phyloP scores from a whole-genome alignment of 1,284 basidiomycete genomes.

The Fomitopsis betulina region DNA sequence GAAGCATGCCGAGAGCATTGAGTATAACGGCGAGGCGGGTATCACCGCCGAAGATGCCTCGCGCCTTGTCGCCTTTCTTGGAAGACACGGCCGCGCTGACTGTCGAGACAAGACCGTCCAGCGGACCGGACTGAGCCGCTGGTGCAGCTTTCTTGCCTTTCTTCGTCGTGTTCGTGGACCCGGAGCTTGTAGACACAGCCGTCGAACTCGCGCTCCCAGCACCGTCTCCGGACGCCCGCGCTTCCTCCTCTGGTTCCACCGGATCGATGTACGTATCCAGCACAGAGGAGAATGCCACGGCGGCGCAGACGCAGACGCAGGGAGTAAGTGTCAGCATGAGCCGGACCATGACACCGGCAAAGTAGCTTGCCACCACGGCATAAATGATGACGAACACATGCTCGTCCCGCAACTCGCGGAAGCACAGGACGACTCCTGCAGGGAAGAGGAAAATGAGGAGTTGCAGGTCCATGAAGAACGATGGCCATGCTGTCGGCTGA shows the following conservation, averaged over 20 bases:
- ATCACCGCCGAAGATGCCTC: slow-evolving; percentile 84
- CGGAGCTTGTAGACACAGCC: slow-evolving; percentile 22
- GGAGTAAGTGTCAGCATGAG: slow-evolving; percentile 92
- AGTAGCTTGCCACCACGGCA: slow-evolving; percentile 93
- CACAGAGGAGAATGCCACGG: slow-evolving; percentile 86
- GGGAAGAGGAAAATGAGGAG: slow-evolving; percentile 98
- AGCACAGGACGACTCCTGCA: slow-evolving; percentile 91
- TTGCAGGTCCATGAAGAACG: slow-evolving; percentile 99
- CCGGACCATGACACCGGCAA: slow-evolving; percentile 99
- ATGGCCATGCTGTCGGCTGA: slow-evolving; percentile 99
- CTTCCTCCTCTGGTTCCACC: slow-evolving; percentile 48
- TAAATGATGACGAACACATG: slow-evolving; percentile 99
- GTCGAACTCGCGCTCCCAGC: slow-evolving; percentile 23
- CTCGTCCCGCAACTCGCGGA: slow-evolving; percentile 92
- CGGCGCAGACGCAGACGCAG: slow-evolving; percentile 87
- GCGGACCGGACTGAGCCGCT: slow-evolving; percentile 26
- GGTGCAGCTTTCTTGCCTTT: slow-evolving; percentile 43
- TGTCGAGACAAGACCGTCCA: slow-evolving; percentile 41
- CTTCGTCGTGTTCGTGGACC: slow-evolving; percentile 54
- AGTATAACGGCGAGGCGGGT: slow-evolving; percentile 75
- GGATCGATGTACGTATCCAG: slow-evolving; percentile 89
- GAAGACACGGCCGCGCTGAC: slow-evolving; percentile 28
- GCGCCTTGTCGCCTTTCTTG: slow-evolving; percentile 28
- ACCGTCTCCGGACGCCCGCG: slow-evolving; percentile 23
- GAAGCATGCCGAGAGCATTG: slow-evolving; percentile 77